Evolutionary conservation across 768 basidiomycete genomes (phyloP).

Genomic region (Jaapia argillacea): DNA sequence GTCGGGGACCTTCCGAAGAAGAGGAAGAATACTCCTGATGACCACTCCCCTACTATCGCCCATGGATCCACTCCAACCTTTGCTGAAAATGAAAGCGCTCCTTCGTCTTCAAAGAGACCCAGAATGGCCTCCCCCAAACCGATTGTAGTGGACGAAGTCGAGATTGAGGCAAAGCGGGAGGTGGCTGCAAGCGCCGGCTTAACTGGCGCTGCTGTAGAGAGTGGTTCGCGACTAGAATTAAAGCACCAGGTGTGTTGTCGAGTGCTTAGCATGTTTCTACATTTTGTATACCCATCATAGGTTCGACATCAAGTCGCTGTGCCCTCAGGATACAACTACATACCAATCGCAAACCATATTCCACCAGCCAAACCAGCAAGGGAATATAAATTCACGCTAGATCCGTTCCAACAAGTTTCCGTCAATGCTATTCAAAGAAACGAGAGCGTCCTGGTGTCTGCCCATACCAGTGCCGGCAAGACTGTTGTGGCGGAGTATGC

Average conservation of each 20-base stretch:
- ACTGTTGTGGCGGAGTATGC: conserved; percentile 99
- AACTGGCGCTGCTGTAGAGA: conserved; percentile 54
- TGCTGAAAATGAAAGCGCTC: conserved; percentile 26
- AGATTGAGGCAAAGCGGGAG: conserved; percentile 88
- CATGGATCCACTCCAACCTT: conserved; percentile 11
- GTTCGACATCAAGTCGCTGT: conserved; percentile 96
- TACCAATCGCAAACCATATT: conserved; percentile 85
- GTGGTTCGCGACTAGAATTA: conserved; percentile 63
- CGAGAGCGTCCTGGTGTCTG: conserved; percentile 95
- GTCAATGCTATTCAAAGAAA: conserved; percentile 93
- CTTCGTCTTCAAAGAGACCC: conserved; percentile 56
- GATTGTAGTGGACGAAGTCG: conserved; percentile 86
- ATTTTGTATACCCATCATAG: no score
- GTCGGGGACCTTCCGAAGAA: conserved; percentile 23
- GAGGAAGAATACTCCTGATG: conserved; percentile 29
- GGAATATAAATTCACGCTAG: conserved; percentile 92
- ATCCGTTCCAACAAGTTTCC: conserved; percentile 95
- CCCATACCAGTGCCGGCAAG: conserved; percentile 98
- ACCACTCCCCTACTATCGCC: conserved; percentile 4
- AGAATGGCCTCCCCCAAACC: conserved; percentile 59
- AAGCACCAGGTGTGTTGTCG: conserved; percentile 68
- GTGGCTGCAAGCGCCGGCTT: conserved; percentile 84
- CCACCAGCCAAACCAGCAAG: conserved; percentile 85
- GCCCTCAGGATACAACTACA: conserved; percentile 84
- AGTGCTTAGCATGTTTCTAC: no score